Evolutionary conservation across 2,329 filamentous ascomycete genomes (phyloP), one percentile per base, ranked within the genome.

Genomic region (Fusarium tjaetaba): DNA sequence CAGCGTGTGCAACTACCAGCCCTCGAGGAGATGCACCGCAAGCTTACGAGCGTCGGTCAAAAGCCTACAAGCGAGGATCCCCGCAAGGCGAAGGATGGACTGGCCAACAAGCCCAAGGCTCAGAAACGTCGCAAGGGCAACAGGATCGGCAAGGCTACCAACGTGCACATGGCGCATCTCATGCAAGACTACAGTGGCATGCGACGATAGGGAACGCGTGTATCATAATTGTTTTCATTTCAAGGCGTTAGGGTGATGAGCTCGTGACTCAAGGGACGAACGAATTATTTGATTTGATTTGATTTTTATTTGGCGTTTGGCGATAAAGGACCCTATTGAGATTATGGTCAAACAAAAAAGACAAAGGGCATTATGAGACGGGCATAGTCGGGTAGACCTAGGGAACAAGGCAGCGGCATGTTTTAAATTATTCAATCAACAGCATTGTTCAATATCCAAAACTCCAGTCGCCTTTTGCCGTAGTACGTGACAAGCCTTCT

Each of bases 21-120:
- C 59, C 83, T 91, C 53, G 92, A 93, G 66, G 92, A 94, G 76
- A 91, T 96, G 81, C 93, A 94, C 62, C 89, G 90, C 73, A 93
- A 93, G 80, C 88, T 97, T 62, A 87, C 93, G 72, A 91, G 90
- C 70, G 93, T 93, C 5, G 93, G 94, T 4, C 90, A 97, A 83
- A 95, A 94, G 78, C 94, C 95, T 1, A 94, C 94, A 42, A 96
- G 92, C 82, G 93, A 95, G 74, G 93, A 95, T 75, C 93, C 93
- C 67, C 82, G 88, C 76, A 80, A 85, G 89, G 55, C 75, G 11
- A 77, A 72, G 41, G 73, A 78, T 57, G 79, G 67, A 4, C 76
- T 72, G 22, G 84, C 88, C 28, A 89, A 87, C 68, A 90, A 88
- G 80, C 84, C 91, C 75, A 93, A 94, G 84, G 92, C 92, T 84